A percentile compares a stretch with the other conserved stretches of the same genome.
These are phyloP conservation scores for Globisporangium iwayamae DNA, from an alignment of 352 stramenopile species.

Conservation along the genomic window DNA sequence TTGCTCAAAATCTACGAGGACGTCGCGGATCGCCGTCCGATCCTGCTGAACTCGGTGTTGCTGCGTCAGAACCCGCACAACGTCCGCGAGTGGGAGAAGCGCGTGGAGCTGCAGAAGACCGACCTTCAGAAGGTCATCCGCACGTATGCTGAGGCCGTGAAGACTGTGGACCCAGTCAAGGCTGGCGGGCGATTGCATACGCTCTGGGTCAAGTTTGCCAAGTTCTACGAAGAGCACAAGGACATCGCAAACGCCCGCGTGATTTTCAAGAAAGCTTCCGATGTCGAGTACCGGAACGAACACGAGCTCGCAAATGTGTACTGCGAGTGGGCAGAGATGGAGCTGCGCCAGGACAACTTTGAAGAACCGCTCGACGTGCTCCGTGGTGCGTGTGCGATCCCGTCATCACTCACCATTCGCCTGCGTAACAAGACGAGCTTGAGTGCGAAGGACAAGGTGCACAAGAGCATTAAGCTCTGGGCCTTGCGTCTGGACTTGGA, in stretches of 20 bases:
- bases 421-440: conserved; percentile 53
- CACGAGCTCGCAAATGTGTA: conserved; percentile 95
- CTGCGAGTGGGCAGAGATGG: conserved; percentile 94
- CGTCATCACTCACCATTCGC: conserved; percentile 39
- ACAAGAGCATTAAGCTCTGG: conserved; percentile 94
- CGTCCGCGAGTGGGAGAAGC: conserved; percentile 97
- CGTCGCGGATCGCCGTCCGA: conserved; percentile 92
- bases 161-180: conserved; percentile 87
- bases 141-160: conserved; percentile 90
- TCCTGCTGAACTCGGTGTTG: conserved; percentile 95
- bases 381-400: conserved; percentile 70
- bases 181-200: conserved; percentile 84
- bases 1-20: conserved; percentile 88
- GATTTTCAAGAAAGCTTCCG: conserved; percentile 90
- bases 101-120: conserved; percentile 79
- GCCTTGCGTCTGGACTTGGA: conserved; percentile 97
- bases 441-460: conserved; percentile 75
- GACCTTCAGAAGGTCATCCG: conserved; percentile 68
- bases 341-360: conserved; percentile 94
- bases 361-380: conserved; percentile 91
- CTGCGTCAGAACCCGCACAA: conserved; percentile 99
- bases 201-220: conserved; percentile 94
- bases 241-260: conserved; percentile 90
- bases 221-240: conserved; percentile 93
- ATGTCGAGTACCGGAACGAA: conserved; percentile 71